Conservation (phyloP, 495 filamentous ascomycete species). For the Aspergillus leporis region DNA sequence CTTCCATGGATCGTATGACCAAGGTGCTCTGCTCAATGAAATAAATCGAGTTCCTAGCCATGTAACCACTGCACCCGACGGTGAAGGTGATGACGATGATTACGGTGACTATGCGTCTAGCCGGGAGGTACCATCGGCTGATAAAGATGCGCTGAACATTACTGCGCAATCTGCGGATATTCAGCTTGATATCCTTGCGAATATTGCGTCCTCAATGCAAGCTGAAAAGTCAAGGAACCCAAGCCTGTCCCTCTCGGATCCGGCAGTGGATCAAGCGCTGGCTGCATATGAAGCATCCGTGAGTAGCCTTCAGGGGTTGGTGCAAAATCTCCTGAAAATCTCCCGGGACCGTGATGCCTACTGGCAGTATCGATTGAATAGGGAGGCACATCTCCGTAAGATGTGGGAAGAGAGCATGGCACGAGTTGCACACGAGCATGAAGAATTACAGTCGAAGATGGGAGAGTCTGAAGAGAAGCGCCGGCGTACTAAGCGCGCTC, state of each 20-base stretch:
- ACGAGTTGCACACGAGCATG: slow-evolving; percentile 86
- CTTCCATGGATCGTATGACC: slow-evolving; percentile 57
- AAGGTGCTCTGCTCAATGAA: slow-evolving; percentile 54
- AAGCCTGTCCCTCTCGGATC: slow-evolving; percentile 66
- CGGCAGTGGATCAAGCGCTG: slow-evolving; percentile 75
- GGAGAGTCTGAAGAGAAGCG: slow-evolving; percentile 89
- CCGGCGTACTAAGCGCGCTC: slow-evolving; percentile 82
- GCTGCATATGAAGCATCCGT: slow-evolving; percentile 87
- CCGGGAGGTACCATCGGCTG: slow-evolving; percentile 66
- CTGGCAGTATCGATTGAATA: slow-evolving; percentile 92
- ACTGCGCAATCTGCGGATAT: slow-evolving; percentile 92
- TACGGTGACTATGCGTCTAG: slow-evolving; percentile 81
- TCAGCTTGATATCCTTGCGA: slow-evolving; percentile 84
- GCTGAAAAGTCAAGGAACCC: slow-evolving; percentile 70
- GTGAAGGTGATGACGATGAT: slow-evolving; percentile 78
- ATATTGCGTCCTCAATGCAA: slow-evolving; percentile 80
- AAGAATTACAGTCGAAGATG: slow-evolving; percentile 81
- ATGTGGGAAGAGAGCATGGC: slow-evolving; percentile 99
- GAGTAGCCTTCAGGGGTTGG: slow-evolving; percentile 77
- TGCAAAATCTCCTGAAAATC: slow-evolving; percentile 87
- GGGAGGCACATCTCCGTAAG: slow-evolving; percentile 81
- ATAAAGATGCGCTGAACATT: slow-evolving; percentile 91
- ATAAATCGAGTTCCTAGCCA: slow-evolving; percentile 49
- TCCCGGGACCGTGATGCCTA: slow-evolving; percentile 91
- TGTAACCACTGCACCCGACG: slow-evolving; percentile 44